phyloP scores from a whole-genome alignment of 1,139 yeast genomes.

The Suhomyces choctaworum region DNA sequence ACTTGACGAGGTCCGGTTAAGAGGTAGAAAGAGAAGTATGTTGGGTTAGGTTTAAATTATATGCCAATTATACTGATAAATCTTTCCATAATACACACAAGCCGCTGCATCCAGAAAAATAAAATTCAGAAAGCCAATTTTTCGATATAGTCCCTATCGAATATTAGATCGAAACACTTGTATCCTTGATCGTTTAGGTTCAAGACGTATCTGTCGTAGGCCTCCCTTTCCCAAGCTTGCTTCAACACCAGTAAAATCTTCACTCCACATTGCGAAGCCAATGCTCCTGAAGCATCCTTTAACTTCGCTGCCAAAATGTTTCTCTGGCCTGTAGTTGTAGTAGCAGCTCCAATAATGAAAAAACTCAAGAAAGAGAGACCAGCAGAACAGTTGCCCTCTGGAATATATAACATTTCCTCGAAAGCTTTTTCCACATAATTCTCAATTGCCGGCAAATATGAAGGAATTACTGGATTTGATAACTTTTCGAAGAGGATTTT shows the following conservation, averaged over 20 bases:
- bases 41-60: slow-evolving; percentile 52
- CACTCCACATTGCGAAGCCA: slow-evolving; percentile 15
- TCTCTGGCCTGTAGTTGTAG: slow-evolving; percentile 21
- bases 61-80: not conserved
- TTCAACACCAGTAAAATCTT: slow-evolving; percentile 13
- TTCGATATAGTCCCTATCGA: slow-evolving; percentile 17
- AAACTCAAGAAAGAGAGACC: slow-evolving; percentile 23
- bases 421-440: slow-evolving; percentile 24
- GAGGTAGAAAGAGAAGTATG: slow-evolving; percentile 97
- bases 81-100: too few relatives aligned
- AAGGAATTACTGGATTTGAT: slow-evolving; percentile 21
- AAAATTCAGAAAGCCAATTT: slow-evolving; percentile 16
- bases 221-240: slow-evolving; percentile 16
- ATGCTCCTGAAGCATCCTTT: slow-evolving; percentile 5
- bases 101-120: too few relatives aligned
- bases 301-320: slow-evolving; percentile 23
- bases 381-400: slow-evolving; percentile 19
- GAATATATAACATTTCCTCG: slow-evolving; percentile 18
- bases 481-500: slow-evolving; percentile 22
- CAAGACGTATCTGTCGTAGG: slow-evolving; percentile 8
- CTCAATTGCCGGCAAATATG: slow-evolving; percentile 24
- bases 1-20: slow-evolving; percentile 78
- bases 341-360: slow-evolving; percentile 29
- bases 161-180: slow-evolving; percentile 18
- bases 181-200: slow-evolving; percentile 16